These are phyloP conservation scores for Chlorella sorokiniana DNA, from an alignment of 139 green algal genomes.

Conservation along the genomic window DNA sequence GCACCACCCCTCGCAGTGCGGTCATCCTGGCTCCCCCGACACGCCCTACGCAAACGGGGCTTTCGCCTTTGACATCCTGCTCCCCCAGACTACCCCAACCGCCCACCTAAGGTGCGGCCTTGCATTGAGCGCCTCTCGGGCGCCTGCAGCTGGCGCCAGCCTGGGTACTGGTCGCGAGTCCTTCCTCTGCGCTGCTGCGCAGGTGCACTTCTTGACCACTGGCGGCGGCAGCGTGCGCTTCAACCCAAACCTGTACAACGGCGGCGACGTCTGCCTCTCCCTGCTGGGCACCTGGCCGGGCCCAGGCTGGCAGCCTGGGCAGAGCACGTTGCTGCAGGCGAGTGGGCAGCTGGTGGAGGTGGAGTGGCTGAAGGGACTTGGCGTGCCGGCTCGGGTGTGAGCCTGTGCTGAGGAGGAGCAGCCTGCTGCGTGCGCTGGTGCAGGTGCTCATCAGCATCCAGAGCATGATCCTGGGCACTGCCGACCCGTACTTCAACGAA, in stretches of 20 bases:
- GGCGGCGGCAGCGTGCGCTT: slow-evolving; percentile 65
- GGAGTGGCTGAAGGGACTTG: too few species aligned
- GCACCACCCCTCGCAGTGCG: slow-evolving; percentile 9
- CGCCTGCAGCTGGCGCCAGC: background rate
- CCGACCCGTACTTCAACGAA: slow-evolving; percentile 73
- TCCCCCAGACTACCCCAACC: slow-evolving; percentile 65
- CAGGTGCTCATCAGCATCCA: slow-evolving; percentile 49
- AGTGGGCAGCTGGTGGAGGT: too few species aligned
- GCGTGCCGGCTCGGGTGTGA: too few species aligned
- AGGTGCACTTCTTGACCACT: slow-evolving; percentile 72
- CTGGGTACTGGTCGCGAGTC: background rate
- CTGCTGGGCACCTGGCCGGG: slow-evolving; percentile 77
- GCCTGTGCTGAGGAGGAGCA: slow-evolving; percentile 58
- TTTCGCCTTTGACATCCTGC: slow-evolving; percentile 72
- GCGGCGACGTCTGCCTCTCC: slow-evolving; percentile 69
- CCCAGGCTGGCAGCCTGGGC: slow-evolving; percentile 67
- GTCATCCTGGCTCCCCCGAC: slow-evolving; percentile 41
- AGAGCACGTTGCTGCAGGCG: slow-evolving; percentile 73
- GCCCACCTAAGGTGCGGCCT: slow-evolving; percentile 41
- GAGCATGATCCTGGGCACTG: slow-evolving; percentile 49
- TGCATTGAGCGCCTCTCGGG: background rate
- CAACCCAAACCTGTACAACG: slow-evolving; percentile 82
- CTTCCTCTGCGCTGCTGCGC: background rate
- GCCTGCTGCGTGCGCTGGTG: background rate
- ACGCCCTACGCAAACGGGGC: slow-evolving; percentile 47